Conservation (phyloP, 352 stramenopile species). For the Pythium phragmitis region DNA sequence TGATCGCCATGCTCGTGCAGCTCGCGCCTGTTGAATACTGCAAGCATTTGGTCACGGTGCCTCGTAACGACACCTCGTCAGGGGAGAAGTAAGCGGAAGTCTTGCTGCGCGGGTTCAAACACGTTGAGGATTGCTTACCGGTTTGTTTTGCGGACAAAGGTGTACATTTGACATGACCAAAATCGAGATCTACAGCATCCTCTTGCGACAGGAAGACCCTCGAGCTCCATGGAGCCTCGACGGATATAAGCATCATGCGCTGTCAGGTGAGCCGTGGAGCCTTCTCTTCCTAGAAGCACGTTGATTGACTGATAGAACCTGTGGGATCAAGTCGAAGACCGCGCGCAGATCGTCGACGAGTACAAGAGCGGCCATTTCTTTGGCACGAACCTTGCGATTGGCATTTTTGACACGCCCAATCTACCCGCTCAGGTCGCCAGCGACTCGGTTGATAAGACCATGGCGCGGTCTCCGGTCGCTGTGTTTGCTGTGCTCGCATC, state of each 20-base stretch:
- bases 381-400: conserved; percentile 58
- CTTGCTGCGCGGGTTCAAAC: too few relatives aligned
- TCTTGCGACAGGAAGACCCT: conserved; percentile 38
- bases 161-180: conserved; percentile 64
- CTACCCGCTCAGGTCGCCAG: conserved; percentile 36
- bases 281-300: background rate
- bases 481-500: conserved; percentile 48
- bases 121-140: background rate
- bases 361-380: conserved; percentile 63
- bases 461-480: conserved; percentile 34
- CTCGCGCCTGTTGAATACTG: conserved; percentile 46
- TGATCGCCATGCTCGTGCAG: conserved; percentile 57
- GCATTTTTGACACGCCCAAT: conserved; percentile 52
- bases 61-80: background rate
- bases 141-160: conserved; percentile 19
- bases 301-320: background rate
- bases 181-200: conserved; percentile 66
- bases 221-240: conserved; percentile 41
- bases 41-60: conserved; percentile 3
- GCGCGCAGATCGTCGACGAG: conserved; percentile 49
- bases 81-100: background rate
- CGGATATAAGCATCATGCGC: conserved; percentile 53
- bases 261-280: conserved; percentile 32
- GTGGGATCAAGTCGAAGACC: conserved; percentile 39
- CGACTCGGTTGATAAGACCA: conserved; percentile 25